Evolutionary conservation across 257 asterid species (phyloP).

Genomic region (Scutellaria minor): DNA sequence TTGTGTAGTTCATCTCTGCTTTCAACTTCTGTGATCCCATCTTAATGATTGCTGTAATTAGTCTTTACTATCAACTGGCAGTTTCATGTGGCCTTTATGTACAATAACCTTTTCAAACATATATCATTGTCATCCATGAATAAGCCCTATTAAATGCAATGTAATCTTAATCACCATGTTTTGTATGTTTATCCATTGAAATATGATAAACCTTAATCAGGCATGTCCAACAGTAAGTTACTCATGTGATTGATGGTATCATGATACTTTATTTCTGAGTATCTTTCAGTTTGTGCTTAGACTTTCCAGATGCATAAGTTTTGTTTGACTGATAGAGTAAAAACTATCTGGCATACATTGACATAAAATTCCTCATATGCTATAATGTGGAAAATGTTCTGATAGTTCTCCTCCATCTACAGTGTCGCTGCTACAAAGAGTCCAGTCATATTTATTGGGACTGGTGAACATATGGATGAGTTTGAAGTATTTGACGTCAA

Average conservation of each 20-base stretch:
- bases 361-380: constrained; percentile 17
- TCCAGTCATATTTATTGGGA: constrained; percentile 92
- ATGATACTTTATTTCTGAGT: not conserved
- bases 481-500: constrained; percentile 95
- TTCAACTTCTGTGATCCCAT: too few relatives aligned
- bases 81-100: too few relatives aligned
- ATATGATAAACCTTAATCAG: not conserved
- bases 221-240: constrained; percentile 5
- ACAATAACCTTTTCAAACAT: too few relatives aligned
- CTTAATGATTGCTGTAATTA: too few relatives aligned
- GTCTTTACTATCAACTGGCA: too few relatives aligned
- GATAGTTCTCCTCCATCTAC: constrained; percentile 41
- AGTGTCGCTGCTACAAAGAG: constrained; percentile 98
- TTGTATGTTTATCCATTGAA: too few relatives aligned
- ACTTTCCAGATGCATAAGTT: constrained; percentile 16
- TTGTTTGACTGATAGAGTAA: not conserved
- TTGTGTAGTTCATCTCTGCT: too few relatives aligned
- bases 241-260: constrained; percentile 23
- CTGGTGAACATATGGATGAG: constrained; percentile 99
- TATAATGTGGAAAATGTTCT: constrained; percentile 19
- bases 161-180: too few relatives aligned
- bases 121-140: too few relatives aligned
- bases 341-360: not conserved
- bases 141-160: too few relatives aligned
- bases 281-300: constrained; percentile 21